Evolutionary conservation across 768 basidiomycete genomes (phyloP), one percentile per base, ranked within the genome.

Genomic region (Boletus edulis): DNA sequence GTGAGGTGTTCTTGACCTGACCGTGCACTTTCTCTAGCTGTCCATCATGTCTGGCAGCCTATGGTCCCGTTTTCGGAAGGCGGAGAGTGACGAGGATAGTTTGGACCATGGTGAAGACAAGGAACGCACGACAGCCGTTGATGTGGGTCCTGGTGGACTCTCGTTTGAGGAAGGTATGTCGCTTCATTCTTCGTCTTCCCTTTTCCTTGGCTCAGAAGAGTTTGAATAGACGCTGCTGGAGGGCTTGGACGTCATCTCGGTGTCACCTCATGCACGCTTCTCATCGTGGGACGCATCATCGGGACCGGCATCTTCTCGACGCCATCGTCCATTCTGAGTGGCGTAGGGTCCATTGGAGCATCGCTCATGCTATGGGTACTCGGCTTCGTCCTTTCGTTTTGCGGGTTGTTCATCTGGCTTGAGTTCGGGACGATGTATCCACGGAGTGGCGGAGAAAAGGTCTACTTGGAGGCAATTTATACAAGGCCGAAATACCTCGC

Each of bases 301-400:
- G 82, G 83, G 0, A 85, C 83, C 0, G 83, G 82, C n/a, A 84
- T 85, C 55, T 85, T 84, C 69, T 81, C 81, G 1, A 84, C 83
- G 0, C 84, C 83, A 0, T 82, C 82, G 0, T 80, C 79, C 1
- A 84, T 85, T 60, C 75, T 85, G 31, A 73, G 67, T 0, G 79
- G 81, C 0, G 83, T 84, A 0, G 79, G 78, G 13, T 83, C 81
- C 7, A 70, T 84, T 17, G 84, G 83, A 18, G 82, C 83, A 1
- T 83, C 82, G 0, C 69, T 85, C 46, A 78, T 85, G 77, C 78
- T 84, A 18, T 85, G 83, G 84, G 78, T 84, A 1, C 78, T 84
- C 20, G 84, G 83, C 5, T 82, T 84, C 60, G 59, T 77, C 1
- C 73, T 85, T 3, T 83, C 82, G 0, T 80, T 79, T 56, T 84